phyloP scores from a whole-genome alignment of 1,284 basidiomycete genomes.

The Malassezia sympodialis region DNA sequence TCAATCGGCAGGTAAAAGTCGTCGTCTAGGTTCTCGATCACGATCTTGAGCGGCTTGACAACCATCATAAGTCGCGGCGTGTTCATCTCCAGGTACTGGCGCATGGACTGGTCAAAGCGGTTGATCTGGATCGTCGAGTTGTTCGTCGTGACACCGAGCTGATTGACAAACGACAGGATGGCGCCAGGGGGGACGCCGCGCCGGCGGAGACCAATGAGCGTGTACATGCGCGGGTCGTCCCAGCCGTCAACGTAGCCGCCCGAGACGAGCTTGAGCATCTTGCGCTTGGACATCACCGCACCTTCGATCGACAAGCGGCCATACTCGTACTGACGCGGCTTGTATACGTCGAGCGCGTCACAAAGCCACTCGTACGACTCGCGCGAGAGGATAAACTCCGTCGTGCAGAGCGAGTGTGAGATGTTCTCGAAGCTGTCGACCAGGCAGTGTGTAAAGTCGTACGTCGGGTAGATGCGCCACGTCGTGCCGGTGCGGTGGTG shows the following conservation, averaged over 20 bases:
- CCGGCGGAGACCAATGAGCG: constrained; percentile 83
- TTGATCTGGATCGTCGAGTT: constrained; percentile 73
- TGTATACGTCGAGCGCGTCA: constrained; percentile 90
- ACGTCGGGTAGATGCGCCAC: constrained; percentile 83
- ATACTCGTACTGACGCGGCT: constrained; percentile 95
- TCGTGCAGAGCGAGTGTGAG: constrained; percentile 93
- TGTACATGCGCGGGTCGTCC: constrained; percentile 98
- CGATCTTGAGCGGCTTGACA: constrained; percentile 77
- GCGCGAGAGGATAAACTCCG: constrained; percentile 90
- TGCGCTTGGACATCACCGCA: constrained; percentile 93
- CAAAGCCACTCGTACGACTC: constrained; percentile 99
- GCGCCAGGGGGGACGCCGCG: constrained; percentile 93
- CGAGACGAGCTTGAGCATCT: constrained; percentile 79
- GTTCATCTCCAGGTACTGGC: constrained; percentile 77
- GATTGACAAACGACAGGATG: constrained; percentile 81
- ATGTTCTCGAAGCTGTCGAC: constrained; percentile 99
- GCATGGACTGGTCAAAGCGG: constrained; percentile 80
- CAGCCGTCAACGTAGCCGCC: constrained; percentile 76
- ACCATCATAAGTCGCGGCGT: constrained; percentile 90
- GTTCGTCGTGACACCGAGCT: constrained; percentile 76
- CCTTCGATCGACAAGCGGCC: constrained; percentile 87
- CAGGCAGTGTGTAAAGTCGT: constrained; percentile 97
- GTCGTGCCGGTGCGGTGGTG: constrained; percentile 88
- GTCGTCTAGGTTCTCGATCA: constrained; percentile 70
- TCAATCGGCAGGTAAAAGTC: constrained; percentile 74